Evolutionary conservation across 2,329 filamentous ascomycete species (phyloP).

Genomic region (Fusarium concolor): DNA sequence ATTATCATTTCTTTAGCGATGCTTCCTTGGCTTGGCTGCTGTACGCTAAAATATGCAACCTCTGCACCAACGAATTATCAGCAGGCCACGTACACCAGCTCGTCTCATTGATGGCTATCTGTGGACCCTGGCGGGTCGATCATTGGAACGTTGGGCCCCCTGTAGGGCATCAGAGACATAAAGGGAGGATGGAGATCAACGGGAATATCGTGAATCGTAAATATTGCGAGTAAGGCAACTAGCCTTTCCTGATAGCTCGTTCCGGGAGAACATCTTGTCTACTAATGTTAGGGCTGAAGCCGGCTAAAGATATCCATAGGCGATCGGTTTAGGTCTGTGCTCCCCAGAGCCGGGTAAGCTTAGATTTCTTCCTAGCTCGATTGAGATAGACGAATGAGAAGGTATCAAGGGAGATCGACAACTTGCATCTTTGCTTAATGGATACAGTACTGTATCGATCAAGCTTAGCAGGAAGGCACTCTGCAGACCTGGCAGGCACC

Average conservation of each 20-base stretch:
- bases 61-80: not conserved
- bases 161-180: constrained; percentile 7
- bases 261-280: not conserved
- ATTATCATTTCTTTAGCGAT: not conserved
- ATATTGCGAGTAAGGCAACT: not conserved
- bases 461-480: not conserved
- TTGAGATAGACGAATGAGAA: not conserved
- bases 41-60: not conserved
- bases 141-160: constrained; percentile 3
- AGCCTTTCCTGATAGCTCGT: not conserved
- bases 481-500: no score
- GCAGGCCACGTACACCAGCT: not conserved
- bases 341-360: not conserved
- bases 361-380: not conserved
- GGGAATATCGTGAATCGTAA: not conserved
- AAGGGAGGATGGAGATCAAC: constrained; percentile 4
- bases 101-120: constrained; percentile 13
- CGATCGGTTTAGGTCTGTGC: constrained; percentile 11
- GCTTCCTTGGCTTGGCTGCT: no score
- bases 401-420: constrained; percentile 4
- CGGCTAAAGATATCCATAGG: not conserved
- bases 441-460: not conserved
- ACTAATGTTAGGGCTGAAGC: not conserved
- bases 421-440: constrained; percentile 1
- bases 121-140: constrained; percentile 22